Evolutionary conservation across 345 rosid species (phyloP), one percentile per base, ranked within the genome.

Genomic region (Eucalyptus pumila): DNA sequence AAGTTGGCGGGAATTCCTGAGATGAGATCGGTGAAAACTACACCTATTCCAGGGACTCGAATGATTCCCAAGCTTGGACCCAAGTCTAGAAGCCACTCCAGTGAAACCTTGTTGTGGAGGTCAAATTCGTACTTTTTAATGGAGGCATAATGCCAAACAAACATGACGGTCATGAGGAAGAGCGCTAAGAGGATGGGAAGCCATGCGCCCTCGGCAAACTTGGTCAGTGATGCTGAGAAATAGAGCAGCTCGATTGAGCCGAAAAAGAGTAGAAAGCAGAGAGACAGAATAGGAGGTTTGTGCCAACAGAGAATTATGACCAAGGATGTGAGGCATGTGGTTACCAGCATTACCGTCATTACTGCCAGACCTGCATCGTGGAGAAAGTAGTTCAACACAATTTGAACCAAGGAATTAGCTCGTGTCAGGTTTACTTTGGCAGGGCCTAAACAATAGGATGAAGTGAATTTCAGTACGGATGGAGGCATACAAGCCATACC

Each of bases 281-380:
- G 92, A 6, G 99, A 99, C 62, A 98, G 27, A 42, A 96, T 49
- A 9, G 99, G 96, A 52, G 99, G 99, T 87, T 96, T 97, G 91
- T 95, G 94, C 99, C 99, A 98, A 88, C 99, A 98, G 8, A 98
- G 94, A 86, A 97, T 94, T 50, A 98, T 97, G 89, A 97, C 99
- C 65, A 98, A 86, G 89, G 99, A 94, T 52, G 95, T 97, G n/a
- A 98, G 98, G 92, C 99, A 96, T 14, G 99, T 98, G 4, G 99
- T 98, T 88, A 98, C 99, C 87, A 97, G 94, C 99, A 98, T 98
- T 91, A 97, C 99, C 24, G 99, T 93, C 99, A 98, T 98, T 88
- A 98, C 99, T 8, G 99, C 99, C 89, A 98, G 92, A 65, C 99
- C 99, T 97, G 96, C 91, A 93, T 91, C 65, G 44, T 27, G 51